phyloP scores from a whole-genome alignment of 192 early-diverging fungal species.

The Podila minutissima region DNA sequence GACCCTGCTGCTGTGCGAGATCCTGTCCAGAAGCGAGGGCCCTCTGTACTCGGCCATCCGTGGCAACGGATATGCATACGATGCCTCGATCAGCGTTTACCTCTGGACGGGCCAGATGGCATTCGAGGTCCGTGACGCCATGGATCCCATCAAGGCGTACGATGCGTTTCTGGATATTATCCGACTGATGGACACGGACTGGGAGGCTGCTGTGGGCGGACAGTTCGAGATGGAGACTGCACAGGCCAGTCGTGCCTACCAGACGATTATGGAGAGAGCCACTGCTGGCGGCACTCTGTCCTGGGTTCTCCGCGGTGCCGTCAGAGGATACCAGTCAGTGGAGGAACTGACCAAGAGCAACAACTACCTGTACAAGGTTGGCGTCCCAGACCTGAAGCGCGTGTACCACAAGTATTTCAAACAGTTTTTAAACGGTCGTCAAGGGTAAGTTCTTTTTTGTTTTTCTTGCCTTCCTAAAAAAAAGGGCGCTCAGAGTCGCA shows the following conservation, averaged over 20 bases:
- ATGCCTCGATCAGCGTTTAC: constrained; percentile 62
- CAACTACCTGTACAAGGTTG: constrained; percentile 60
- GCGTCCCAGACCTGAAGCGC: constrained; percentile 55
- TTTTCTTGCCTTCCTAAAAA: neutral
- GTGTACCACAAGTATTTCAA: constrained; percentile 68
- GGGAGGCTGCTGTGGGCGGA: constrained; percentile 32
- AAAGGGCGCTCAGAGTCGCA: neutral
- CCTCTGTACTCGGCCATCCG: constrained; percentile 81
- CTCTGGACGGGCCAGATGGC: constrained; percentile 66
- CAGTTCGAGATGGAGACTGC: constrained; percentile 50
- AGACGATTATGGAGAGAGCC: constrained; percentile 47
- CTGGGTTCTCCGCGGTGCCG: constrained; percentile 43
- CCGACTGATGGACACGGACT: constrained; percentile 41
- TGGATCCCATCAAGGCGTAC: constrained; percentile 47
- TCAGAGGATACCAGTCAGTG: constrained; percentile 61
- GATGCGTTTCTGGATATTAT: constrained; percentile 52
- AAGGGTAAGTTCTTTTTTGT: constrained; percentile 12
- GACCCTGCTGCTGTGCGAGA: constrained; percentile 69
- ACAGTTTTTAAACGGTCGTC: constrained; percentile 61
- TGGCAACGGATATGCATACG: constrained; percentile 82
- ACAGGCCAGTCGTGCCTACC: constrained; percentile 42
- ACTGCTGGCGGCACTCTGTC: constrained; percentile 44
- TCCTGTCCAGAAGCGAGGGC: constrained; percentile 78
- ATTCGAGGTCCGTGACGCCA: constrained; percentile 40
- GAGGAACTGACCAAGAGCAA: constrained; percentile 59